Conservation (phyloP, 2,329 filamentous ascomycete species). For the Talaromyces marneffei region DNA sequence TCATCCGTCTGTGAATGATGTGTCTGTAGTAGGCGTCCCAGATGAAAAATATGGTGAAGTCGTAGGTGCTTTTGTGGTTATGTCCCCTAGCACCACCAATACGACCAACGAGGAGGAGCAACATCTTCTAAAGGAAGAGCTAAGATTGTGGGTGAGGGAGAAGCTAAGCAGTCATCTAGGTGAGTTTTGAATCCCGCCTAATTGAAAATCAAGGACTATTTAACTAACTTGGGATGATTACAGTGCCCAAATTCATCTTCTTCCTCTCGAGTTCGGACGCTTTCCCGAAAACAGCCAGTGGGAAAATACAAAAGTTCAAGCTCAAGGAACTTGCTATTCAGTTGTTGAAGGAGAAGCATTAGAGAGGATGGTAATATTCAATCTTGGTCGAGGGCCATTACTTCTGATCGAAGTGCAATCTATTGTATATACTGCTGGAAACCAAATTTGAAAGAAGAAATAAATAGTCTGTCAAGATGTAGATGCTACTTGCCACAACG, state of each 20-base stretch:
- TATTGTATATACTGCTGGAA: background rate
- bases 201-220: too few relatives aligned
- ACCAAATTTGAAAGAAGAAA: background rate
- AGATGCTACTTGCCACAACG: slow-evolving; percentile 11
- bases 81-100: slow-evolving; percentile 38
- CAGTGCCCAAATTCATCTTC: slow-evolving; percentile 85
- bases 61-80: slow-evolving; percentile 76
- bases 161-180: slow-evolving; percentile 66
- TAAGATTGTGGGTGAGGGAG: slow-evolving; percentile 66
- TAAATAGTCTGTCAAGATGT: background rate
- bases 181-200: too few relatives aligned
- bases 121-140: slow-evolving; percentile 51
- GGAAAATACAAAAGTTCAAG: slow-evolving; percentile 95
- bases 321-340: slow-evolving; percentile 61
- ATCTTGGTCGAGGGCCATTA: too few relatives aligned
- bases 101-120: slow-evolving; percentile 24
- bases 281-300: slow-evolving; percentile 93
- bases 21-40: slow-evolving; percentile 74
- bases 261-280: slow-evolving; percentile 56
- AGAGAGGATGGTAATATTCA: background rate
- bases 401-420: background rate
- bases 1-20: slow-evolving; percentile 65
- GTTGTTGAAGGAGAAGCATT: slow-evolving; percentile 37
- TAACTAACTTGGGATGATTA: too few relatives aligned
- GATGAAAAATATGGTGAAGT: slow-evolving; percentile 80